Evolutionary conservation across 305 asterid species (phyloP), one percentile per base, ranked within the genome.

Genomic region (Nicotiana rustica): DNA sequence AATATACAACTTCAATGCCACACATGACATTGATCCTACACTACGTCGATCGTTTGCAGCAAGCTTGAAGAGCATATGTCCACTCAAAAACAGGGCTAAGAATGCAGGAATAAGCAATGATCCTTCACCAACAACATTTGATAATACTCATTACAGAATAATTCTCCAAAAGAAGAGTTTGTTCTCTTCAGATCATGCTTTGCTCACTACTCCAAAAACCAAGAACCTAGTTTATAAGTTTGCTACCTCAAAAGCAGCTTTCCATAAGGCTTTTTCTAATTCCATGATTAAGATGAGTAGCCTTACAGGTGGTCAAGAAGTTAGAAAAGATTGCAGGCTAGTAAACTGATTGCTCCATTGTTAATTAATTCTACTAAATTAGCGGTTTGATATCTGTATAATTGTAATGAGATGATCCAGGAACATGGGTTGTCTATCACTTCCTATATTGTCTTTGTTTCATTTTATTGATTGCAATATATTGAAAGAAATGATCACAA

Each of bases 241-340:
- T 61, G 97, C 97, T 8, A 91, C 83, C 68, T 93, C 98, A 9
- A 90, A 87, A 86, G 83, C 84, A 55, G 89, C 93, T 64, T 94
- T 94, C 77, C 86, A 90, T 76, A 77, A 87, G 10, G 95, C 94
- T 2, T 94, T 93, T 83, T 85, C 85, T 3, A 88, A 87, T 21
- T 93, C 98, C 13, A 91, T 93, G 92, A 91, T 91, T 88, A 94
- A 93, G 90, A 88, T 94, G 95, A 93, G 97, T 87, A 91, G 95
- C 90, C 84, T 92, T 71, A 93, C 88, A 62, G 95, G 97, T 60
- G 98, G 98, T 2, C 90, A 90, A 35, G 98, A 94, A 86, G 85
- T 94, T 85, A 88, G 97, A 86, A 93, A 88, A 88, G 91, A 93
- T 82, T 94, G 98, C 82, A 88, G 94, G 91, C 82, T 93, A 81